Conservation (phyloP, 164 flowering plant genomes). For the Warburgia ugandensis region DNA sequence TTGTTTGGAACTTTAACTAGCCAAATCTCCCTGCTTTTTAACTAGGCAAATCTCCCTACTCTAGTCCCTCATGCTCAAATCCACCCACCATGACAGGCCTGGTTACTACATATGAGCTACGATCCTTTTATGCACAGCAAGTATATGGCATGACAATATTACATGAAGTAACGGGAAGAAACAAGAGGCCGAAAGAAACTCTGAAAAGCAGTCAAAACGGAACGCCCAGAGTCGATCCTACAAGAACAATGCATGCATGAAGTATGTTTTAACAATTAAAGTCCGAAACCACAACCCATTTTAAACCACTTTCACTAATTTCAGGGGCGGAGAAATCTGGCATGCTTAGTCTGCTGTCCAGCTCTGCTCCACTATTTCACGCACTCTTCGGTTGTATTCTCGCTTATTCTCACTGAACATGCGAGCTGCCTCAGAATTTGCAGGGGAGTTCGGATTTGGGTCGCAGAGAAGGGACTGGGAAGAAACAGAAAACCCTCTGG, state of each 20-base stretch:
- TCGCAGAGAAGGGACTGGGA: constrained; percentile 86
- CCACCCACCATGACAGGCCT: too few relatives aligned
- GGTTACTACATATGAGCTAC: background rate
- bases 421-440: constrained; percentile 87
- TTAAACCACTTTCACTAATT: too few relatives aligned
- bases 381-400: constrained; percentile 74
- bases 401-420: constrained; percentile 88
- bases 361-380: constrained; percentile 89
- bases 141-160: background rate
- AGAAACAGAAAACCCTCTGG: constrained; percentile 1
- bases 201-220: background rate
- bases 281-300: too few relatives aligned
- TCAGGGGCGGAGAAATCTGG: too few relatives aligned
- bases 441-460: constrained; percentile 91
- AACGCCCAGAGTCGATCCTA: background rate
- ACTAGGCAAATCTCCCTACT: too few relatives aligned
- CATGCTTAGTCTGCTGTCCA: constrained; percentile 87
- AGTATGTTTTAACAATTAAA: too few relatives aligned
- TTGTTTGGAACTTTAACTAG: too few relatives aligned
- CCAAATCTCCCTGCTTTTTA: too few relatives aligned
- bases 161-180: too few relatives aligned
- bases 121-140: background rate
- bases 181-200: background rate
- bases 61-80: too few relatives aligned
- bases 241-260: background rate